Evolutionary conservation across 1,139 yeast genomes (phyloP).

Genomic region (Petasospora rhodanensis): DNA sequence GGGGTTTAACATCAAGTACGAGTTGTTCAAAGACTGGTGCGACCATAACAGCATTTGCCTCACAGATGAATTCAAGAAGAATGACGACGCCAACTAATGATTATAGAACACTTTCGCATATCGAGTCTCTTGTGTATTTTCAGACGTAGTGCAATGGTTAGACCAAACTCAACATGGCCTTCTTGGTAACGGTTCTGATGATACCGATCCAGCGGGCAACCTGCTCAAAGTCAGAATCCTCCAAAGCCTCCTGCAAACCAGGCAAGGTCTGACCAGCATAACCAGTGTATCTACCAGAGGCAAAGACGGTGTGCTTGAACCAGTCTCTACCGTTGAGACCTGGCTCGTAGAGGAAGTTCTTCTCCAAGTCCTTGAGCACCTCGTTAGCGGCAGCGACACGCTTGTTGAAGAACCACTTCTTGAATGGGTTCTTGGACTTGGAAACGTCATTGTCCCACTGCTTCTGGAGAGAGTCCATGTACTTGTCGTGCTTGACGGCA

Average conservation of each 20-base stretch:
- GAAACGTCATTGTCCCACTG: slow-evolving; percentile 25
- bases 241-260: slow-evolving; percentile 74
- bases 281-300: slow-evolving; percentile 83
- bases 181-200: slow-evolving; percentile 34
- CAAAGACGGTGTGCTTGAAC: slow-evolving; percentile 82
- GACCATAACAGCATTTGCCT: slow-evolving; percentile 23
- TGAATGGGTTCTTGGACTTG: slow-evolving; percentile 26
- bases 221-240: slow-evolving; percentile 53
- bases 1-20: slow-evolving; percentile 7
- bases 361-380: slow-evolving; percentile 53
- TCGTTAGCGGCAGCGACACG: slow-evolving; percentile 33
- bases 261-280: slow-evolving; percentile 82
- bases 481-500: slow-evolving; percentile 27
- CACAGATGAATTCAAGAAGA: slow-evolving; percentile 12
- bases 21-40: slow-evolving; percentile 23
- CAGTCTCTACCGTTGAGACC: slow-evolving; percentile 73
- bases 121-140: background rate
- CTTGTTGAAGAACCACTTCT: slow-evolving; percentile 24
- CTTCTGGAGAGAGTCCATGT: slow-evolving; percentile 25
- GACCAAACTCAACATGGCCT: slow-evolving; percentile 16
- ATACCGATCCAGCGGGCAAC: slow-evolving; percentile 57
- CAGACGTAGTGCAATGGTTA: no score
- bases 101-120: slow-evolving; percentile 1
- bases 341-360: slow-evolving; percentile 54
- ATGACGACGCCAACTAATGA: no score